Base-by-base conservation (phyloP, 2,329 filamentous ascomycete genomes). In the Furcasterigmium sp. region DNA sequence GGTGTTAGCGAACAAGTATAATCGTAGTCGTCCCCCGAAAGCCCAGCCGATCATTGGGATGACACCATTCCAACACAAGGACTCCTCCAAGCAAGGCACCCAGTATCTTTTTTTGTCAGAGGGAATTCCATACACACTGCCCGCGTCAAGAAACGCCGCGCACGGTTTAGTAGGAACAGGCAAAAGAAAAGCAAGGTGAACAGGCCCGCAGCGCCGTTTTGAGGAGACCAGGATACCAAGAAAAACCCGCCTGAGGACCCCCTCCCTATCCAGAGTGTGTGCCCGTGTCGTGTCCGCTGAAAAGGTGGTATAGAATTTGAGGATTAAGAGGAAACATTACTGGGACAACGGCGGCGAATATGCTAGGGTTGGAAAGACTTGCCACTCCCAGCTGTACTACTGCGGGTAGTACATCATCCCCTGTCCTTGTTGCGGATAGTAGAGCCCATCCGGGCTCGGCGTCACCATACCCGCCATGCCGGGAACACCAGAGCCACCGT, bases 401-500 rank as follows among this genome's bases (percentile, higher is more conserved):
- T 80, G 76, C 43, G 72, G 68, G 56, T 82, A 84, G 61, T 80
- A 84, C 49, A 81, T 68, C 62, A 80, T 75, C 32, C 74, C 75
- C 29, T 71, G 67, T 3, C 68, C 65, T 41, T 70, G 64, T 51
- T 78, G 79, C 18, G 78, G 71, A 56, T 84, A 84, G 56, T 91
- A 94, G 67, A 85, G 95, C 47, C 73, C 73, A 60, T 82, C 74
- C 56, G 77, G 74, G 56, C 70, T 81, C 49, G 74, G 78, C 48
- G 86, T 85, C 70, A 90, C 85, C 82, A 93, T 90, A 9, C 85
- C 84, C 49, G 82, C 83, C 78, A 91, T 88, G 35, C 82, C 82
- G 47, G 84, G 72, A 37, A 82, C 72, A 35, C 74, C 78, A 15
- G 69, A 60, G 10, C 46, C 48, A 13, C 20, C 36, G 15, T 47